Percentiles rank a stretch among this genome's conserved stretches.
These are phyloP conservation scores for Apiospora saccharicola DNA, from an alignment of 2,329 filamentous ascomycete genomes.

Conservation along the genomic window DNA sequence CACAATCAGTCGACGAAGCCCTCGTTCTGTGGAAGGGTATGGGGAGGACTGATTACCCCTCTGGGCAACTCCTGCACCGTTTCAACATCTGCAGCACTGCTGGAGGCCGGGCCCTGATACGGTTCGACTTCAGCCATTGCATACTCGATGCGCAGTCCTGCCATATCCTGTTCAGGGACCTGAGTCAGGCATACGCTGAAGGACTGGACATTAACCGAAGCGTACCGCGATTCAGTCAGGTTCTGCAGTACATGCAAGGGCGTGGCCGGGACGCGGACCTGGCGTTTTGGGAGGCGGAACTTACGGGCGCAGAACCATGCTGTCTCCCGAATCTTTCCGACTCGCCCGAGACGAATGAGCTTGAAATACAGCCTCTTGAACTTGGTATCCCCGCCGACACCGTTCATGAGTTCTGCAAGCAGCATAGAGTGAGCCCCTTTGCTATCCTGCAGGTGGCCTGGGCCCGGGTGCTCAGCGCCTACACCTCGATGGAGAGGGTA, in stretches of 20 bases:
- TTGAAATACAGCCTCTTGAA: slow-evolving; percentile 11
- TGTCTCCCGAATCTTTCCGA: slow-evolving; percentile 24
- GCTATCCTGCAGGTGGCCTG: slow-evolving; percentile 45
- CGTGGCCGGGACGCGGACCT: not conserved
- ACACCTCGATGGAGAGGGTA: slow-evolving; percentile 46
- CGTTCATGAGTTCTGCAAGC: slow-evolving; percentile 24
- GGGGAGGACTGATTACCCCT: slow-evolving; percentile 19
- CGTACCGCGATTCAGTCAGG: slow-evolving; percentile 23
- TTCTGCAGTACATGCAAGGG: slow-evolving; percentile 22
- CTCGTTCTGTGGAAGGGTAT: slow-evolving; percentile 16
- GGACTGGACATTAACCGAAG: not conserved
- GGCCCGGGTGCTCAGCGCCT: slow-evolving; percentile 48
- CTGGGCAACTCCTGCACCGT: slow-evolving; percentile 15
- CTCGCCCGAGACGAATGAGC: not conserved
- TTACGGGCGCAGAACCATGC: slow-evolving; percentile 24
- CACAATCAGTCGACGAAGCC: slow-evolving; percentile 21
- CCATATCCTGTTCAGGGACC: slow-evolving; percentile 24
- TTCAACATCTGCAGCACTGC: slow-evolving; percentile 25
- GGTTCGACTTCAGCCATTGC: slow-evolving; percentile 27
- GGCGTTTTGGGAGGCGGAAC: slow-evolving; percentile 23
- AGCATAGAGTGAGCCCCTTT: slow-evolving; percentile 24
- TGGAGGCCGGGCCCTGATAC: slow-evolving; percentile 20
- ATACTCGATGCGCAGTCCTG: slow-evolving; percentile 26
- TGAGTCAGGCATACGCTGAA: slow-evolving; percentile 15
- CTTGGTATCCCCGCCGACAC: slow-evolving; percentile 10